Percentiles rank a stretch among this genome's conserved stretches.
Evolutionary conservation across 2,329 filamentous ascomycete species (phyloP).

Genomic region (Dothistroma septosporum): DNA sequence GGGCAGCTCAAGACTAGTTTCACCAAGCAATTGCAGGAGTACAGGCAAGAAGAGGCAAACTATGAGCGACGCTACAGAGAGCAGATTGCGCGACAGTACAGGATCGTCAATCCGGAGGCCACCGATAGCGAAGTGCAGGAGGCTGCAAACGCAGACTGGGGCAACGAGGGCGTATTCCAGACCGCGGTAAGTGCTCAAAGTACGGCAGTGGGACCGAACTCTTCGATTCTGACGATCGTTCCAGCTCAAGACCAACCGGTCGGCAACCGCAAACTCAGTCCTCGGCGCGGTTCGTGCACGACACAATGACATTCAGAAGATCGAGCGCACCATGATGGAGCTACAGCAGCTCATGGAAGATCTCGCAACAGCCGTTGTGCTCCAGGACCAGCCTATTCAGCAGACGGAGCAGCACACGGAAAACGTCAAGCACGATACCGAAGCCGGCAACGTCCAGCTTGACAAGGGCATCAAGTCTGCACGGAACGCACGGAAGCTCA

Average conservation of each 20-base stretch:
- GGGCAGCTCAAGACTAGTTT: slow-evolving; percentile 68
- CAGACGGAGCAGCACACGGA: slow-evolving; percentile 62
- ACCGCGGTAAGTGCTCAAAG: slow-evolving; percentile 59
- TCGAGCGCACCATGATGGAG: slow-evolving; percentile 70
- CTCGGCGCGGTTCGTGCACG: slow-evolving; percentile 75
- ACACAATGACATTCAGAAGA: slow-evolving; percentile 77
- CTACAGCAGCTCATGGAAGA: slow-evolving; percentile 68
- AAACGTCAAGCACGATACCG: slow-evolving; percentile 62
- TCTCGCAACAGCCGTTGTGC: slow-evolving; percentile 68
- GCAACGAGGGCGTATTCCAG: slow-evolving; percentile 76
- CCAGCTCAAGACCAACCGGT: slow-evolving; percentile 70
- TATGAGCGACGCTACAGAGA: slow-evolving; percentile 70
- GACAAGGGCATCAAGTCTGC: slow-evolving; percentile 64
- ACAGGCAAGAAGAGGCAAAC: slow-evolving; percentile 65
- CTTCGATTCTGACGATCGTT: slow-evolving; percentile 6
- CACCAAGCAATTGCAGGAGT: slow-evolving; percentile 65
- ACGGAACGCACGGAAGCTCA: slow-evolving; percentile 65
- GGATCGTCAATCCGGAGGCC: slow-evolving; percentile 68
- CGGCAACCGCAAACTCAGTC: slow-evolving; percentile 66
- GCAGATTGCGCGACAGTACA: slow-evolving; percentile 74
- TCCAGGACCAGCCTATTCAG: slow-evolving; percentile 63
- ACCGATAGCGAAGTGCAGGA: slow-evolving; percentile 66
- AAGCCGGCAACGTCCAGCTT: slow-evolving; percentile 66
- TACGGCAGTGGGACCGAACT: neutral
- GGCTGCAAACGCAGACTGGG: slow-evolving; percentile 67